Evolutionary conservation across 140 eudicot species (phyloP), one percentile per base, ranked within the genome.

Genomic region (Ambrosia hybrid): DNA sequence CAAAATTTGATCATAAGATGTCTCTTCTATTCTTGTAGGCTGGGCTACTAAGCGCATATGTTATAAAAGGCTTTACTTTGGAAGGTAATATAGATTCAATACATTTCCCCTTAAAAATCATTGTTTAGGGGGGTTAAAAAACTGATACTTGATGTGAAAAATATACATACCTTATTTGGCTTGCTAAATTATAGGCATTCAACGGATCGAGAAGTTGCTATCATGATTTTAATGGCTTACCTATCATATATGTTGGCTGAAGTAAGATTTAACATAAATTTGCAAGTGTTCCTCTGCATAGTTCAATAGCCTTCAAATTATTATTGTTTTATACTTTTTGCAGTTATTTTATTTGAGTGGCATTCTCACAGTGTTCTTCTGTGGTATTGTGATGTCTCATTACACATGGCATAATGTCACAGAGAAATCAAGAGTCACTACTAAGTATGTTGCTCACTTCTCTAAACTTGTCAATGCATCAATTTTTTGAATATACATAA

Each of bases 321-420:
- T 39, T 1, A 8, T 39, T 64, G n/a, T 12, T n/a, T n/a, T 51
- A 56, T 57, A 3, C 2, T 15, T 43, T 41, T 43, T 79, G 90
- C 96, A 91, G 97, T 82, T 91, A 76, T 83, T 86, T 77, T 73
- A 84, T 74, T 57, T 91, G 41, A 91, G 97, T 64, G 97, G 88
- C 55, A 91, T 91, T 76, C 95, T 91, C 37, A 91, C 97, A 41
- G 97, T 91, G 51, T 91, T 91, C 87, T 91, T 91, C 74, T 91
- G 95, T 51, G 97, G 97, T 60, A 88, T 91, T 59, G 97, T 91
- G 65, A 91, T 91, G 97, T 91, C 97, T 0, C 97, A 91, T 75
- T 91, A 91, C 83, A 91, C 97, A 1, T 91, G 97, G 97, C 96
- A 91, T 72, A 91, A 91, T 80, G 95, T 91, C 68, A 91, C 95